Percentiles rank a stretch among this genome's conserved stretches.
Conservation (phyloP, 1,139 yeast genomes). For the Ashbya aceris region DNA sequence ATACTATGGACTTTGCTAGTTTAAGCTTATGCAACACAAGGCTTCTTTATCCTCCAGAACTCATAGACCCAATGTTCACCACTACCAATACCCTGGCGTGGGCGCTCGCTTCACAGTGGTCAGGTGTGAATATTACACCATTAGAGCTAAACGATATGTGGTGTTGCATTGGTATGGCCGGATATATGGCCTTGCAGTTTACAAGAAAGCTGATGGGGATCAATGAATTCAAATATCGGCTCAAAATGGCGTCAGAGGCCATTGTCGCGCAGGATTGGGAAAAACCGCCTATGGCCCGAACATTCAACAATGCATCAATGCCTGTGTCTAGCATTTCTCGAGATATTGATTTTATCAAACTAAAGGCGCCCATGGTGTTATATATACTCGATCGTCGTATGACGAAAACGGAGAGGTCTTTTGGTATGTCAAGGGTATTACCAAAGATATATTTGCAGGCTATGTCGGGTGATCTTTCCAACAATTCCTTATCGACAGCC, state of each 20-base stretch:
- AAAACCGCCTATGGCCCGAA: slow-evolving; percentile 71
- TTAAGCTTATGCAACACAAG: slow-evolving; percentile 56
- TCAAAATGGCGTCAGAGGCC: slow-evolving; percentile 55
- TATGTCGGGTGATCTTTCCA: slow-evolving; percentile 84
- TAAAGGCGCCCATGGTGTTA: slow-evolving; percentile 81
- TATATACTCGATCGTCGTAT: slow-evolving; percentile 81
- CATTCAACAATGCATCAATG: slow-evolving; percentile 58
- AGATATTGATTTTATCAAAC: slow-evolving; percentile 50
- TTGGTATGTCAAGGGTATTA: slow-evolving; percentile 83
- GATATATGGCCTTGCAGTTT: slow-evolving; percentile 73
- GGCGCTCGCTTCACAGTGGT: slow-evolving; percentile 82
- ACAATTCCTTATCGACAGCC: slow-evolving; percentile 67
- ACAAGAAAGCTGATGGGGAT: slow-evolving; percentile 65
- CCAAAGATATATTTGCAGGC: slow-evolving; percentile 90
- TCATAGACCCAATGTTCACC: slow-evolving; percentile 70
- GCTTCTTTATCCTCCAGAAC: slow-evolving; percentile 63
- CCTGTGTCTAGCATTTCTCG: slow-evolving; percentile 33
- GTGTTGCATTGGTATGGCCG: slow-evolving; percentile 82
- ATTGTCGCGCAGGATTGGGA: slow-evolving; percentile 69
- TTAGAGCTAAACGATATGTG: slow-evolving; percentile 75
- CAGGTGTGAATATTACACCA: slow-evolving; percentile 87
- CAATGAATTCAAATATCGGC: slow-evolving; percentile 67
- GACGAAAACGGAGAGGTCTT: slow-evolving; percentile 92
- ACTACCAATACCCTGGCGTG: slow-evolving; percentile 61
- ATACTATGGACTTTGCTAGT: slow-evolving; percentile 67